phyloP scores from a whole-genome alignment of 805 yeast species.

The Tetrapisispora namnaoensis region DNA sequence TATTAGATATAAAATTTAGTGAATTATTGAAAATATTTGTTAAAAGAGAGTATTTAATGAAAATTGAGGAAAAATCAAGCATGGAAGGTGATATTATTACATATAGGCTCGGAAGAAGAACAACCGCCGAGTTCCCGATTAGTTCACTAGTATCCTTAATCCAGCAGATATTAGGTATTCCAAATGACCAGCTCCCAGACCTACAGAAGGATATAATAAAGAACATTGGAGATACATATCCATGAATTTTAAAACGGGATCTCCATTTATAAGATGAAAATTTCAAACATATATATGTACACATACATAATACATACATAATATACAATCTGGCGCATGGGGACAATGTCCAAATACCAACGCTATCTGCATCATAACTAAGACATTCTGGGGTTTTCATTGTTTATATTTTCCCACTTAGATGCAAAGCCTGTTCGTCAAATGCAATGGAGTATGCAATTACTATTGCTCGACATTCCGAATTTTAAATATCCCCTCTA shows the following conservation, averaged over 20 bases:
- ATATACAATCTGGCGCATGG: no score
- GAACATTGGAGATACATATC: constrained; percentile 22
- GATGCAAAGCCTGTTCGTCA: no score
- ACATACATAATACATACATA: background rate
- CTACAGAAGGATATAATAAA: constrained; percentile 15
- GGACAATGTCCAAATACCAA: no score
- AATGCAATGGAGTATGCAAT: no score
- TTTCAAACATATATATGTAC: background rate
- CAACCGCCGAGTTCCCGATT: constrained; percentile 20
- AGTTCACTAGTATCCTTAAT: constrained; percentile 15
- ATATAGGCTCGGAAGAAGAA: constrained; percentile 23
- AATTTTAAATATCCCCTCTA: no score
- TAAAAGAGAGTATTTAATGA: constrained; percentile 17
- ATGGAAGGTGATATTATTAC: constrained; percentile 13
- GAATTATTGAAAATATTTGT: constrained; percentile 18
- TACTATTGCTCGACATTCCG: no score
- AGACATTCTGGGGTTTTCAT: no score
- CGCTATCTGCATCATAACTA: no score
- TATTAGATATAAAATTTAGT: constrained; percentile 14
- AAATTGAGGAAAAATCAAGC: constrained; percentile 19
- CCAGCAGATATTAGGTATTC: constrained; percentile 13
- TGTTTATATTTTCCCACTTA: no score
- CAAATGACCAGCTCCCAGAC: constrained; percentile 9
- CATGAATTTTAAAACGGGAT: background rate
- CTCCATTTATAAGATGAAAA: background rate